A percentile compares a stretch with the other conserved stretches of the same genome.
These are phyloP conservation scores for Rhizopogon vesiculosus DNA, from an alignment of 768 basidiomycete genomes.

Conservation along the genomic window DNA sequence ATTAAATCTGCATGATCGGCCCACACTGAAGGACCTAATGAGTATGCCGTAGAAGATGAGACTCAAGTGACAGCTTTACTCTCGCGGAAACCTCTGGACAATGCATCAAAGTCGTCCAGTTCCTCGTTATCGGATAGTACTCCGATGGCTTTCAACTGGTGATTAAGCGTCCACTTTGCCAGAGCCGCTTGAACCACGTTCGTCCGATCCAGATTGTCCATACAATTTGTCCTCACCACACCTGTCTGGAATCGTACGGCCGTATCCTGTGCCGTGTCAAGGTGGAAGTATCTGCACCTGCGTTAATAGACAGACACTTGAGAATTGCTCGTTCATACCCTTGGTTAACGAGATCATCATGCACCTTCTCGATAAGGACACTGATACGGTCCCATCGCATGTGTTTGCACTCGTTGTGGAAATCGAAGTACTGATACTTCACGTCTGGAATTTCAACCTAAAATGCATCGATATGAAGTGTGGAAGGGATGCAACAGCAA, in stretches of 20 bases:
- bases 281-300: slow-evolving; percentile 69
- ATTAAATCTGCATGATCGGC: slow-evolving; percentile 94
- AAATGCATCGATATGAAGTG: not conserved
- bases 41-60: slow-evolving; percentile 3
- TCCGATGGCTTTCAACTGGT: slow-evolving; percentile 70
- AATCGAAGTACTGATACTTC: slow-evolving; percentile 94
- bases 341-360: slow-evolving; percentile 62
- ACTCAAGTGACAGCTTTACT: slow-evolving; percentile 44
- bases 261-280: slow-evolving; percentile 42
- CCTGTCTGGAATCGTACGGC: slow-evolving; percentile 66
- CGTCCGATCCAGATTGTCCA: slow-evolving; percentile 95
- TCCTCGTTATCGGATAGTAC: slow-evolving; percentile 65
- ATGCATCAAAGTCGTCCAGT: slow-evolving; percentile 78
- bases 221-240: slow-evolving; percentile 90
- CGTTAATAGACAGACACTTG: slow-evolving; percentile 4
- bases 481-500: slow-evolving; percentile 2
- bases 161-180: slow-evolving; percentile 78
- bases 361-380: slow-evolving; percentile 70
- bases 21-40: slow-evolving; percentile 65
- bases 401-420: slow-evolving; percentile 90
- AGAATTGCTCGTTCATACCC: slow-evolving; percentile 40
- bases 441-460: slow-evolving; percentile 64
- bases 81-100: slow-evolving; percentile 83
- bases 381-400: slow-evolving; percentile 95
- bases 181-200: slow-evolving; percentile 94